Evolutionary conservation across 768 basidiomycete species (phyloP), one percentile per base, ranked within the genome.

Genomic region (Russula emetica): DNA sequence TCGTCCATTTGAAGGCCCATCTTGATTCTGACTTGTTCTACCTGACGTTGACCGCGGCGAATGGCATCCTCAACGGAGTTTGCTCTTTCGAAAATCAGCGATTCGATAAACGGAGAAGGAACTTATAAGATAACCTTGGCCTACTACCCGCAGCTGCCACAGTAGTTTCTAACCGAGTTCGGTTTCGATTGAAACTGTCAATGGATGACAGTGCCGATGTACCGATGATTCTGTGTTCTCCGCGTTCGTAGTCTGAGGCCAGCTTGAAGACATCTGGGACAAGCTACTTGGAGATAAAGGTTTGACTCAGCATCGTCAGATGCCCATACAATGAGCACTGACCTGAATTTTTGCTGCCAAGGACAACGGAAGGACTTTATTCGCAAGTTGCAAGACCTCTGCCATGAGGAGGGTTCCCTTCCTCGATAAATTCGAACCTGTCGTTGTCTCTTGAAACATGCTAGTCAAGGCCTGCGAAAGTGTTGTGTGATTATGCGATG

Each of bases 1-100:
- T 98, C 97, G 72, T 99, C 97, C 85, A 98, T 92, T 75, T 93
- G 90, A 83, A 97, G 85, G 64, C 88, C 90, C 71, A 90, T 82
- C 72, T 94, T 92, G 59, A 97, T 79, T 74, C 92, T 94, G 28
- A 84, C 87, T 70, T 94, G 90, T 69, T 97, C 93, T 2, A 95
- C 88, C 69, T 94, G 92, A 64, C 91, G 81, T 74, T 97, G 95
- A 14, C 91, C 91, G 52, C 94, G 82, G 34, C 90, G 84, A 36
- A 95, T 82, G 2, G 90, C 83, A 70, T 98, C 96, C 71, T 95
- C 92, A 1, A 89, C 79, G 34, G 86, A 91, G 70, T 88, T 91
- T 6, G 88, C 89, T 72, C 88, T 88, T 63, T 34, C 22, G 26
- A 9, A n/a, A 24, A 52, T 66, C 24, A 66, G 53, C 20, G 3